These are phyloP conservation scores for Coleophoma cylindrospora DNA, from an alignment of 2,329 filamentous ascomycete species.

Conservation along the genomic window DNA sequence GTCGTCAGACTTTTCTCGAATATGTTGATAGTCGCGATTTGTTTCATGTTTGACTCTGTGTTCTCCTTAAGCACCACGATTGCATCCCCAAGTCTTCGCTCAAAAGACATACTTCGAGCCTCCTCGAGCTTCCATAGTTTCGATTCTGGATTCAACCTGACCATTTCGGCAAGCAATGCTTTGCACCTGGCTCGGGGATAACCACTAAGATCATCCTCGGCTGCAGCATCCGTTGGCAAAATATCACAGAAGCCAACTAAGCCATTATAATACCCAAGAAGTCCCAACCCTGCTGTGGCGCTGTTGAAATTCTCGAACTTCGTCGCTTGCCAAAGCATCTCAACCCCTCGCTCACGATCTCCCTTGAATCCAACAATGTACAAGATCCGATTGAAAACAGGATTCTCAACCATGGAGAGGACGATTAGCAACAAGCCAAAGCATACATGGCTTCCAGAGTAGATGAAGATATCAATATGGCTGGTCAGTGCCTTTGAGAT, in stretches of 20 bases:
- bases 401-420: constrained; percentile 82
- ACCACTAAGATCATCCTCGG: constrained; percentile 53
- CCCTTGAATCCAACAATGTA: constrained; percentile 88
- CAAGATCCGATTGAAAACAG: constrained; percentile 80
- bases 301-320: constrained; percentile 85
- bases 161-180: constrained; percentile 67
- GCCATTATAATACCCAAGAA: constrained; percentile 85
- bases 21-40: constrained; percentile 77
- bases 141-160: constrained; percentile 72
- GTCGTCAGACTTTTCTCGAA: constrained; percentile 79
- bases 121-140: constrained; percentile 87
- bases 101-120: constrained; percentile 67
- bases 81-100: constrained; percentile 61
- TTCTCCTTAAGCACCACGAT: constrained; percentile 58
- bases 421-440: constrained; percentile 82
- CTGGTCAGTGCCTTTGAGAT: constrained; percentile 65
- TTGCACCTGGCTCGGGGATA: constrained; percentile 68
- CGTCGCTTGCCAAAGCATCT: constrained; percentile 87
- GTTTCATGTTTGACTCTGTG: constrained; percentile 70
- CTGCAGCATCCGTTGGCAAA: constrained; percentile 57
- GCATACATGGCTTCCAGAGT: constrained; percentile 83
- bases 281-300: constrained; percentile 76
- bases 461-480: constrained; percentile 80
- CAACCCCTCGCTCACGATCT: constrained; percentile 75
- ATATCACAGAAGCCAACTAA: constrained; percentile 87